A percentile compares a stretch with the other conserved stretches of the same genome.
Evolutionary conservation across 2,329 filamentous ascomycete species (phyloP).

Genomic region (Fusarium fujikuroi): DNA sequence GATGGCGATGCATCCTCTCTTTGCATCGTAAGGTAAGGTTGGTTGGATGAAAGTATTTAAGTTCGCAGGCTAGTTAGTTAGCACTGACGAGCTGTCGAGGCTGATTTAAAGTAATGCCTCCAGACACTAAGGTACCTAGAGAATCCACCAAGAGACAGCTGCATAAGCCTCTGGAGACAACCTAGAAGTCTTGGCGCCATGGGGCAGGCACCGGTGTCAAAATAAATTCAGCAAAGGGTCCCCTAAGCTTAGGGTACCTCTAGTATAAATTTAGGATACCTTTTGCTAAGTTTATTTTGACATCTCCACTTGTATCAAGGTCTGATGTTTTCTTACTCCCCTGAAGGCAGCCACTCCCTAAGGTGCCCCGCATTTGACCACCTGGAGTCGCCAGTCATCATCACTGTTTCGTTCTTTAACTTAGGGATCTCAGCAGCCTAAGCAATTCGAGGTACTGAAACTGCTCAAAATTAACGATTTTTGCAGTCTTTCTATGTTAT

Average conservation of each 20-base stretch:
- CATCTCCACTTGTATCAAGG: too few relatives aligned
- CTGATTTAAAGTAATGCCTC: slow-evolving; percentile 3
- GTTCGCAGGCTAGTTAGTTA: background rate
- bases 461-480: background rate
- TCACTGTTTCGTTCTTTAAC: background rate
- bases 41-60: too few relatives aligned
- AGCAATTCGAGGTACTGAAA: background rate
- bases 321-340: too few relatives aligned
- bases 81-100: background rate
- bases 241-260: too few relatives aligned
- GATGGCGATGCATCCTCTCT: too few relatives aligned
- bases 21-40: too few relatives aligned
- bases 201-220: background rate
- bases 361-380: background rate
- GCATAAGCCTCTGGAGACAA: background rate
- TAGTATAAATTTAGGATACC: too few relatives aligned
- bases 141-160: background rate
- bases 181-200: background rate
- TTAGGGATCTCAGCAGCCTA: background rate
- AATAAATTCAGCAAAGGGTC: too few relatives aligned
- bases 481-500: background rate
- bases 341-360: background rate
- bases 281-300: too few relatives aligned
- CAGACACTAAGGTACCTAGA: background rate
- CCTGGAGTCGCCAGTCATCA: background rate